A percentile compares a stretch with the other conserved stretches of the same genome.
Conservation (phyloP, 495 filamentous ascomycete genomes). For the Venustampulla echinocandica region DNA sequence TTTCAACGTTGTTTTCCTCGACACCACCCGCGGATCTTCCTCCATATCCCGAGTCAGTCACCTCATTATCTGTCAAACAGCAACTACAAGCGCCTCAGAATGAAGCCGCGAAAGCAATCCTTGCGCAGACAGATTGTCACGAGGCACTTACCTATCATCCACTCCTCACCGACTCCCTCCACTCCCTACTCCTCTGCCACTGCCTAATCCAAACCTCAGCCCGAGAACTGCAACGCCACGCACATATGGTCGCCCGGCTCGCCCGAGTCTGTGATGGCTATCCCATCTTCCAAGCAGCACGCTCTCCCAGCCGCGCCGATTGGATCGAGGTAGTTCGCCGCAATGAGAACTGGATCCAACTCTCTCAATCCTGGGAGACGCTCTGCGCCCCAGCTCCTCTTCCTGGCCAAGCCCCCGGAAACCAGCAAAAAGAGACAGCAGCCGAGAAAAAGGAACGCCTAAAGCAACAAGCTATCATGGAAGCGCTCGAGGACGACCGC, state of each 20-base stretch:
- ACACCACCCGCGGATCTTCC: constrained; percentile 48
- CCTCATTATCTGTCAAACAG: constrained; percentile 18
- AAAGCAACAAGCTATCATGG: constrained; percentile 54
- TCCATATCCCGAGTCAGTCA: constrained; percentile 40
- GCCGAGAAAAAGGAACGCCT: constrained; percentile 46
- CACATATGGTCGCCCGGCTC: constrained; percentile 68
- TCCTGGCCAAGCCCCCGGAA: constrained; percentile 25
- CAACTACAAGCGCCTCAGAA: constrained; percentile 22
- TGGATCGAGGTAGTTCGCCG: constrained; percentile 68
- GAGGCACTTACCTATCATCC: constrained; percentile 75
- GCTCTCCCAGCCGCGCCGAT: constrained; percentile 63
- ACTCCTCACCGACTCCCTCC: constrained; percentile 64
- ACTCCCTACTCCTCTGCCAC: constrained; percentile 64
- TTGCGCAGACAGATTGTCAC: constrained; percentile 29
- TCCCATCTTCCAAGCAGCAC: constrained; percentile 65
- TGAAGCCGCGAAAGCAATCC: constrained; percentile 19
- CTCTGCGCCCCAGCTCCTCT: constrained; percentile 62
- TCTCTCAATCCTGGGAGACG: constrained; percentile 55
- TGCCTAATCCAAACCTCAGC: constrained; percentile 63
- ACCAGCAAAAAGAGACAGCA: constrained; percentile 35
- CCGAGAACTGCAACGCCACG: constrained; percentile 65
- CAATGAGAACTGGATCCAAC: constrained; percentile 54
- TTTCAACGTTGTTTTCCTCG: constrained; percentile 48
- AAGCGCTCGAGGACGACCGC: constrained; percentile 54
- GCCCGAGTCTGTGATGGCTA: constrained; percentile 68